Conservation (phyloP, 2,329 filamentous ascomycete genomes). For the Colletotrichum euphorbiae region DNA sequence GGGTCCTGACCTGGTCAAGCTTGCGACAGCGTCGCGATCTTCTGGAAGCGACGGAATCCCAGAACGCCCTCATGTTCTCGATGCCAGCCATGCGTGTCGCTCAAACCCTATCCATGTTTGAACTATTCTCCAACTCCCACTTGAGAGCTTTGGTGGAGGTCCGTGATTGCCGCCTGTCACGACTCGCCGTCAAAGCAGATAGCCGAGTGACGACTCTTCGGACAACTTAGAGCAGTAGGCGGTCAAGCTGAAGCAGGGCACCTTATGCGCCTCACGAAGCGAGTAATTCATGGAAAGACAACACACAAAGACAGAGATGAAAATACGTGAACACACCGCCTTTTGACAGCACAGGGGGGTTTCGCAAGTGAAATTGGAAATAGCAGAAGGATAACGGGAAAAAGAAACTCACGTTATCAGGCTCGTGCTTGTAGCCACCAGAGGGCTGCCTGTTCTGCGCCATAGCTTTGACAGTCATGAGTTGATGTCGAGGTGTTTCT, state of each 20-base stretch:
- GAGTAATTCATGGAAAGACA: conserved; percentile 16
- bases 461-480: conserved; percentile 42
- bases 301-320: background rate
- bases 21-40: conserved; percentile 57
- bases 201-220: conserved; percentile 32
- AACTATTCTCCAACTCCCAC: conserved; percentile 25
- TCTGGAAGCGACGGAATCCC: conserved; percentile 55
- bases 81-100: conserved; percentile 35
- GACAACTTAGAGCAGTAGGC: conserved; percentile 14
- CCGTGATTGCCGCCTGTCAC: conserved; percentile 40
- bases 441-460: conserved; percentile 42
- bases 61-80: conserved; percentile 27
- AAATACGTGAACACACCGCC: background rate
- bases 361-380: background rate
- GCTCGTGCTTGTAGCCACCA: conserved; percentile 47
- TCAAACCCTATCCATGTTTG: conserved; percentile 39
- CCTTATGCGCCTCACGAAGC: conserved; percentile 27
- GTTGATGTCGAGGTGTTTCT: conserved; percentile 36
- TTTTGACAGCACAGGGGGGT: conserved; percentile 12
- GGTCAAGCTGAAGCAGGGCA: conserved; percentile 30
- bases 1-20: conserved; percentile 57
- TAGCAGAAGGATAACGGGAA: conserved; percentile 23
- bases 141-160: conserved; percentile 32
- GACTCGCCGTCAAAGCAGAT: conserved; percentile 34
- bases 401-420: conserved; percentile 46